Evolutionary conservation across 2,329 filamentous ascomycete genomes (phyloP).

Genomic region (Paradendryphiella salina): DNA sequence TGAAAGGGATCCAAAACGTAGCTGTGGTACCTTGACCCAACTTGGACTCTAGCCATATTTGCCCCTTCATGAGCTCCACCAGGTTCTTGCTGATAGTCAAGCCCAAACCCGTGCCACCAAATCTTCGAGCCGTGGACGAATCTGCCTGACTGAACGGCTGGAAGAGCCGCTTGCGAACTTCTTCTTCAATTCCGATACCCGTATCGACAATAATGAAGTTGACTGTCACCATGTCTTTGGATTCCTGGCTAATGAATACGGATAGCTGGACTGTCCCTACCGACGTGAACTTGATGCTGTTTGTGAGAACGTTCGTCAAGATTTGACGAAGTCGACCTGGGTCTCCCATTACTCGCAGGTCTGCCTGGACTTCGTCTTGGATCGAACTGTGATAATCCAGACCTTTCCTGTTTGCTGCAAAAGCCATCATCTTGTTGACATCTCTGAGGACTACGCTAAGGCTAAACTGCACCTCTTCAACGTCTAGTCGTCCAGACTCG

Average conservation of each 20-base stretch:
- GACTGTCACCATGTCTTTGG: slow-evolving; percentile 66
- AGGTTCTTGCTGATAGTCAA: slow-evolving; percentile 78
- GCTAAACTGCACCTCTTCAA: slow-evolving; percentile 80
- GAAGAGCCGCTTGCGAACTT: slow-evolving; percentile 72
- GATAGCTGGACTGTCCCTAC: slow-evolving; percentile 58
- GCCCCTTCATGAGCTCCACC: slow-evolving; percentile 76
- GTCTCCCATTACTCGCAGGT: slow-evolving; percentile 82
- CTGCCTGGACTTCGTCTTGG: slow-evolving; percentile 62
- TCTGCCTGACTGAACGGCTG: slow-evolving; percentile 83
- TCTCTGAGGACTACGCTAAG: slow-evolving; percentile 74
- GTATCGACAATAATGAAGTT: slow-evolving; percentile 76
- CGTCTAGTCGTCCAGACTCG: slow-evolving; percentile 74
- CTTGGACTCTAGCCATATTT: slow-evolving; percentile 70
- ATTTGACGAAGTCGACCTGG: slow-evolving; percentile 83
- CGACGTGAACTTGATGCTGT: slow-evolving; percentile 49
- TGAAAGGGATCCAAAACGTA: slow-evolving; percentile 76
- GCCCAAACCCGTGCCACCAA: slow-evolving; percentile 76
- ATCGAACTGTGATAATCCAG: slow-evolving; percentile 71
- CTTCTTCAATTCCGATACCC: slow-evolving; percentile 79
- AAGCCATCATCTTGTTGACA: slow-evolving; percentile 84
- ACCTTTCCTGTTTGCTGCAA: slow-evolving; percentile 79
- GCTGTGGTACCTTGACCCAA: slow-evolving; percentile 72
- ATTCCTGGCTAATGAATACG: slow-evolving; percentile 66
- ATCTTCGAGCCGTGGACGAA: slow-evolving; percentile 75
- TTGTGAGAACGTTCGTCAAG: slow-evolving; percentile 74